These are phyloP conservation scores for Diatrype stigma DNA, from an alignment of 2,329 filamentous ascomycete species.

Conservation along the genomic window DNA sequence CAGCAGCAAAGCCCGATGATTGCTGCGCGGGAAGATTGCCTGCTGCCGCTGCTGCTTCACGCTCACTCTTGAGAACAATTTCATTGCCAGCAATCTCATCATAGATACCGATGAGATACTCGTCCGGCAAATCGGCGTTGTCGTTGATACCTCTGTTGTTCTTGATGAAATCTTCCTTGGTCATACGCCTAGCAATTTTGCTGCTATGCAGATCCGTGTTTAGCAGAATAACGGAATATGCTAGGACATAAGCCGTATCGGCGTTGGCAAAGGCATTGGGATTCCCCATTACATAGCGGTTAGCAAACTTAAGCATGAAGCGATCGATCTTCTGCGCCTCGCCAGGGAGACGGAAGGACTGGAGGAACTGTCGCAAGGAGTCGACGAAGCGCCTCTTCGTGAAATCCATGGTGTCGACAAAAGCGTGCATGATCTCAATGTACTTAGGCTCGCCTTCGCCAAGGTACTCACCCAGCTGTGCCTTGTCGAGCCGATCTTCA, in stretches of 20 bases:
- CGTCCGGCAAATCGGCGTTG: conserved; percentile 84
- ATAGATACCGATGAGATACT: conserved; percentile 84
- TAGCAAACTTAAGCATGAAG: conserved; percentile 98
- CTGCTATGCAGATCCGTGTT: conserved; percentile 94
- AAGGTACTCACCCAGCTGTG: conserved; percentile 87
- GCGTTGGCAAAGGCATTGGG: conserved; percentile 97
- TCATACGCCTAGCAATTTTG: conserved; percentile 84
- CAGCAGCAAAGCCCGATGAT: conserved; percentile 68
- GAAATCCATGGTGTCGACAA: conserved; percentile 95
- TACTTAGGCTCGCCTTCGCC: conserved; percentile 92
- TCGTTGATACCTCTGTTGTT: conserved; percentile 99
- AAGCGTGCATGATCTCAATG: conserved; percentile 96
- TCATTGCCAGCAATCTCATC: conserved; percentile 90
- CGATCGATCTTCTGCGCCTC: conserved; percentile 99
- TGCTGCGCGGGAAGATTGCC: conserved; percentile 58
- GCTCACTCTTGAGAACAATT: conserved; percentile 90
- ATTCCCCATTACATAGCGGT: conserved; percentile 90
- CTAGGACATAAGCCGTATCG: conserved; percentile 92
- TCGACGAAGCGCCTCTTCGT: conserved; percentile 88
- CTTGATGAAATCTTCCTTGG: conserved; percentile 95
- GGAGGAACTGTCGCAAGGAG: conserved; percentile 83
- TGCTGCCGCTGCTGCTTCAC: conserved; percentile 79
- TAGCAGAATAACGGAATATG: conserved; percentile 94
- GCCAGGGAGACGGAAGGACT: conserved; percentile 90
- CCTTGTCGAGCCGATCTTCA: conserved; percentile 85